Evolutionary conservation across 1,139 yeast genomes (phyloP).

Genomic region (Kurtzmaniella quercitrusa): DNA sequence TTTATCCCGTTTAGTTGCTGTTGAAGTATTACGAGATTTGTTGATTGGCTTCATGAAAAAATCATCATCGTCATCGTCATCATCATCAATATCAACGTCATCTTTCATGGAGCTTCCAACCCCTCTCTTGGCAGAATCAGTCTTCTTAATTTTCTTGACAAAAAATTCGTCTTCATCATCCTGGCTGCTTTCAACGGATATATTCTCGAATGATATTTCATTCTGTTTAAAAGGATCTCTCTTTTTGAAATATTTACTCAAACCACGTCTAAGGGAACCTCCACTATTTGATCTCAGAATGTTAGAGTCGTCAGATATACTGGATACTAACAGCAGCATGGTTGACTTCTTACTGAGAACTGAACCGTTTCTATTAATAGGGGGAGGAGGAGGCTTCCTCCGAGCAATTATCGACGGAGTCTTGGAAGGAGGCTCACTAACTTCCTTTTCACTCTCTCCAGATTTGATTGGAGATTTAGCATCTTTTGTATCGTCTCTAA

Average conservation of each 20-base stretch:
- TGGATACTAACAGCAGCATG: conserved; percentile 11
- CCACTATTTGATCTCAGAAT: conserved; percentile 14
- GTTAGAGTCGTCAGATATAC: conserved; percentile 14
- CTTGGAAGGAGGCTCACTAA: conserved; percentile 1
- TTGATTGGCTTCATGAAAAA: conserved; percentile 27
- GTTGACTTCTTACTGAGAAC: conserved; percentile 2
- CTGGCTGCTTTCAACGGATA: conserved; percentile 41
- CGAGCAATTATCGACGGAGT: conserved; percentile 46
- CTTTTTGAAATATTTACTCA: conserved; percentile 4
- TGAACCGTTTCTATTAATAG: conserved; percentile 18
- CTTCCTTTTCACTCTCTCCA: background rate
- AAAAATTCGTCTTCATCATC: conserved; percentile 53
- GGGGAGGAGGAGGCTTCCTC: conserved; percentile 76
- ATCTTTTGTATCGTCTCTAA: conserved; percentile 21
- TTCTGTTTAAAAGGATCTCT: conserved; percentile 62
- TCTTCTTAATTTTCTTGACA: conserved; percentile 44
- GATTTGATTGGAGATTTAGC: background rate
- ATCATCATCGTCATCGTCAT: conserved; percentile 13
- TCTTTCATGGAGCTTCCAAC: background rate
- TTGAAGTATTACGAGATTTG: conserved; percentile 3
- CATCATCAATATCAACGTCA: conserved; percentile 11
- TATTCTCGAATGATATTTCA: conserved; percentile 67
- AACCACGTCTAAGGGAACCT: conserved; percentile 9
- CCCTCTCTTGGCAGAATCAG: background rate
- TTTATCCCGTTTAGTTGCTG: background rate